A percentile compares a stretch with the other conserved stretches of the same genome.
Evolutionary conservation across 371 early-diverging fungal species (phyloP).

Genomic region (Rhizopus microsporus): DNA sequence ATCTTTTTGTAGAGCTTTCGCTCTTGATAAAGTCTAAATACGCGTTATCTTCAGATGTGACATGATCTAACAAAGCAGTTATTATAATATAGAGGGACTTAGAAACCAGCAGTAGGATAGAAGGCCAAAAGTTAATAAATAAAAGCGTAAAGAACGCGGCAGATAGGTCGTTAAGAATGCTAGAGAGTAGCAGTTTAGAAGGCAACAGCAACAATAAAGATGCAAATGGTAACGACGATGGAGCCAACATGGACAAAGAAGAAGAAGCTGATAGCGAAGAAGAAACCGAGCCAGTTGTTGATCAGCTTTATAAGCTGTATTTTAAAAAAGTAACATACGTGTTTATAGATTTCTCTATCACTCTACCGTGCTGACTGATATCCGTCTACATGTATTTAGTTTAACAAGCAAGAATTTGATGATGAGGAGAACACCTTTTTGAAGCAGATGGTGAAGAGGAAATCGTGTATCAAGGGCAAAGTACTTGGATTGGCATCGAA

Average conservation of each 20-base stretch:
- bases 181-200: conserved; percentile 7
- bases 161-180: conserved; percentile 9
- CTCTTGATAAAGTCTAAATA: conserved; percentile 18
- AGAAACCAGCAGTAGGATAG: conserved; percentile 8
- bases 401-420: conserved; percentile 21
- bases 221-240: conserved; percentile 5
- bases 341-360: conserved; percentile 13
- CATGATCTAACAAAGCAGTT: conserved; percentile 17
- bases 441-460: conserved; percentile 17
- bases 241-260: background rate
- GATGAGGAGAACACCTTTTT: conserved; percentile 17
- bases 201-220: conserved; percentile 13
- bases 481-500: conserved; percentile 14
- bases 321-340: conserved; percentile 16
- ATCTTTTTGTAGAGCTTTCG: conserved; percentile 18
- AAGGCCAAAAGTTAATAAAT: conserved; percentile 12
- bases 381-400: conserved; percentile 21
- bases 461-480: conserved; percentile 13
- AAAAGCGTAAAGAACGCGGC: conserved; percentile 13
- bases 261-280: conserved; percentile 1
- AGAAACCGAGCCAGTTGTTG: conserved; percentile 11
- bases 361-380: conserved; percentile 14
- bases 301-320: conserved; percentile 15
- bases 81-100: conserved; percentile 18
- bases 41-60: conserved; percentile 7